phyloP scores from a whole-genome alignment of 169 alveolate species.

The Plasmodium vinckei region DNA sequence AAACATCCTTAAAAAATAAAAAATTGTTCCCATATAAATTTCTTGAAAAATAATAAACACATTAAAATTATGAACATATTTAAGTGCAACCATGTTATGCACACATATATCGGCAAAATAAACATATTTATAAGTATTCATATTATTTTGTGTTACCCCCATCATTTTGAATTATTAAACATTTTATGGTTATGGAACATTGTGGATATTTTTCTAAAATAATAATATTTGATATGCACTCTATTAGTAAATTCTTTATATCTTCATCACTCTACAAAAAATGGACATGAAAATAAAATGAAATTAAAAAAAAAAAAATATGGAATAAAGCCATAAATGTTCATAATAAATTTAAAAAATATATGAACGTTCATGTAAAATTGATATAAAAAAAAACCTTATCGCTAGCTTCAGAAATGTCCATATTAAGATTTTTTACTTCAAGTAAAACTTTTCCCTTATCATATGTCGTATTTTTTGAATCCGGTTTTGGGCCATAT shows the following conservation, averaged over 20 bases:
- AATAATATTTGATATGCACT: slow-evolving; percentile 48
- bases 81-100: not conserved
- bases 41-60: not conserved
- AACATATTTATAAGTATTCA: no score
- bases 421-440: slow-evolving; percentile 50
- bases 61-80: not conserved
- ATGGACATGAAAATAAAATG: not conserved
- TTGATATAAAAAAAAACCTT: slow-evolving; percentile 7
- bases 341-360: not conserved
- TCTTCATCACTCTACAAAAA: slow-evolving; percentile 45
- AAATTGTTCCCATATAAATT: not conserved
- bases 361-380: no score
- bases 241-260: slow-evolving; percentile 42
- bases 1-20: slow-evolving; percentile 39
- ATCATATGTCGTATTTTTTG: slow-evolving; percentile 60
- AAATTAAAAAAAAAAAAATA: slow-evolving; percentile 28
- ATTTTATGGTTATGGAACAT: slow-evolving; percentile 57
- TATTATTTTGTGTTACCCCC: slow-evolving; percentile 27
- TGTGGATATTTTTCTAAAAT: slow-evolving; percentile 47
- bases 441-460: slow-evolving; percentile 70
- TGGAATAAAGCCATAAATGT: not conserved
- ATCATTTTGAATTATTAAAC: slow-evolving; percentile 61
- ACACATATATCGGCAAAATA: not conserved
- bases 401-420: slow-evolving; percentile 27
- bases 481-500: slow-evolving; percentile 75